Conservation (phyloP, 129 eudicot species). For the Tagetes patula region DNA sequence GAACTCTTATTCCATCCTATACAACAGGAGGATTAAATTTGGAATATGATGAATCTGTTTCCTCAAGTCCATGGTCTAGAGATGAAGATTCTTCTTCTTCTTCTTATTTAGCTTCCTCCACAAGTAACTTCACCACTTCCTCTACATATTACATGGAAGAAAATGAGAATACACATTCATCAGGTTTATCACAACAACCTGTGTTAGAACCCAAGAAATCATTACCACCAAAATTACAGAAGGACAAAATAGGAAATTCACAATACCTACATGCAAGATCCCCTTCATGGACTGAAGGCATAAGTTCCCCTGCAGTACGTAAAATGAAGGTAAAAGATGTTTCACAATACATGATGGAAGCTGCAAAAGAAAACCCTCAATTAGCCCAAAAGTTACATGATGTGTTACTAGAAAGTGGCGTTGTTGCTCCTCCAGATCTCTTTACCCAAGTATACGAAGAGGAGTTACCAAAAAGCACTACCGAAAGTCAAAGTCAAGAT, state of each 20-base stretch:
- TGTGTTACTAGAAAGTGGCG: slow-evolving; percentile 92
- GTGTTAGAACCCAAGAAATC: slow-evolving; percentile 34
- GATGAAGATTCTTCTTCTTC: slow-evolving; percentile 48
- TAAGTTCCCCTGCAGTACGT: slow-evolving; percentile 78
- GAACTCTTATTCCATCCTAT: slow-evolving; percentile 89
- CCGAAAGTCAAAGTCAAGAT: slow-evolving; percentile 23
- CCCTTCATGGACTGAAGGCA: slow-evolving; percentile 99
- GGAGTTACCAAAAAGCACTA: slow-evolving; percentile 42
- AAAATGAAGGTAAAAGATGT: slow-evolving; percentile 94
- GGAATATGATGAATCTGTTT: slow-evolving; percentile 45
- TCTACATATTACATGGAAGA: slow-evolving; percentile 46
- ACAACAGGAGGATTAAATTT: slow-evolving; percentile 41
- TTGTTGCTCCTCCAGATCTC: slow-evolving; percentile 85
- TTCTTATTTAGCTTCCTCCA: slow-evolving; percentile 48
- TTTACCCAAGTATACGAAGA: slow-evolving; percentile 70
- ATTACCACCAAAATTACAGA: slow-evolving; percentile 14
- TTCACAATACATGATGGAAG: slow-evolving; percentile 96
- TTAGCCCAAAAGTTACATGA: slow-evolving; percentile 94
- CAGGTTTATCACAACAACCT: slow-evolving; percentile 10
- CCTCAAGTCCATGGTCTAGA: slow-evolving; percentile 44
- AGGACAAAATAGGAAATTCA: slow-evolving; percentile 37
- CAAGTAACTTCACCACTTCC: slow-evolving; percentile 48
- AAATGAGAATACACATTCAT: slow-evolving; percentile 26
- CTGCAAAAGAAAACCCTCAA: slow-evolving; percentile 94
- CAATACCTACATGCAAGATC: slow-evolving; percentile 59